Base-by-base conservation (phyloP, 176 grass and related monocot genomes). In the Aegilops tauschii region DNA sequence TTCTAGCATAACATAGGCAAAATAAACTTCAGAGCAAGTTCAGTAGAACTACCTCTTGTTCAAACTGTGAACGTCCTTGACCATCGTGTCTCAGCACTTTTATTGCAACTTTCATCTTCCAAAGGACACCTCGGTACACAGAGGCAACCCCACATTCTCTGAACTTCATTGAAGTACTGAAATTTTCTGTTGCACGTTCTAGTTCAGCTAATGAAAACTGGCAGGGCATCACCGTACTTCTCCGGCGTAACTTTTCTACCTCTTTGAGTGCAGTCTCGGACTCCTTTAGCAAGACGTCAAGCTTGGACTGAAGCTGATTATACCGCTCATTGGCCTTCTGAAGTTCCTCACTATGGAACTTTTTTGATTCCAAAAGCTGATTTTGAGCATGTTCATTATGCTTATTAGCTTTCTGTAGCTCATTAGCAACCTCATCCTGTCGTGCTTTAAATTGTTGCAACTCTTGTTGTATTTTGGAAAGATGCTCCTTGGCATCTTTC, bases 91-190 rank as follows among this genome's bases (percentile, higher is more conserved):
- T 86, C 79, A 90, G 32, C 64, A 90, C 88, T 65, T 86, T 90
- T 83, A 90, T 73, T 73, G 73, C 88, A 54, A 83, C 88, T 54
- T 32, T 44, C 88, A 86, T 90, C 54, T 90, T 90, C 20, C 79
- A 39, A 12, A 86, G 73, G 52, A 40, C 47, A 83, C 83, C 88
- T 89, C 35, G 85, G 61, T 81, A 89, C 42, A 70, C 50, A 5
- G 78, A 90, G 9, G 70, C 83, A 86, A 90, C 86, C 29, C 78
- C 78, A 39, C 88, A 78, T 82, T 86, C 78, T 63, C 88, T 78
- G 5, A 90, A 86, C 78, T 86, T 86, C 73, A 86, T 11, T 20
- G 42, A 86, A 77, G 12, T 82, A 69, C 49, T 82, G 50, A 77
- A 82, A 70, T 90, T 86, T 81, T 82, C 29, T 77, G 88, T 90